Conservation (phyloP, 257 asterid genomes). For the Primulina eburnea region DNA sequence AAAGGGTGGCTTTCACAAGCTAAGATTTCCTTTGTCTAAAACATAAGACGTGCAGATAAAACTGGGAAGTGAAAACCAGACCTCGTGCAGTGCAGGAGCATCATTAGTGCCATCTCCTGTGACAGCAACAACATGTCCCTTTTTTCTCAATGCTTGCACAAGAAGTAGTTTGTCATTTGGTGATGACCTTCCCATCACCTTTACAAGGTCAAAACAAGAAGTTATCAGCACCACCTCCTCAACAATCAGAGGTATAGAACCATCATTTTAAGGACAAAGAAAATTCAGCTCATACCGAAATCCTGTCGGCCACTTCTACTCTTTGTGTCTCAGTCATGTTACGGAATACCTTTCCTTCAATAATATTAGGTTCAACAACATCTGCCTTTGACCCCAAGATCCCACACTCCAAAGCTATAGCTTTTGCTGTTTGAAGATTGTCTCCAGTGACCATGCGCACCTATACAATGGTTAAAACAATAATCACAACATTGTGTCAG, state of each 20-base stretch:
- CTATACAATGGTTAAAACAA: constrained; percentile 35
- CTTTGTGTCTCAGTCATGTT: constrained; percentile 54
- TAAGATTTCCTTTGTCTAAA: neutral
- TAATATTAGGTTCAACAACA: constrained; percentile 77
- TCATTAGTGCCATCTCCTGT: constrained; percentile 99
- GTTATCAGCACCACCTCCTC: constrained; percentile 12
- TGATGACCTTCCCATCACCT: constrained; percentile 99
- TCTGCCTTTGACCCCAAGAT: constrained; percentile 69
- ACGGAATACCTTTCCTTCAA: constrained; percentile 86
- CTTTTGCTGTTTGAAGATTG: constrained; percentile 83
- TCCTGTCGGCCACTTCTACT: constrained; percentile 68
- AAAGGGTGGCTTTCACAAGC: neutral
- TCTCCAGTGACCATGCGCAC: constrained; percentile 99
- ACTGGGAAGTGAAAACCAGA: constrained; percentile 27
- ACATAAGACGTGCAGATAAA: neutral
- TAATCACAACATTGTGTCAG: constrained; percentile 11
- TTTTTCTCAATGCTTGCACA: constrained; percentile 91
- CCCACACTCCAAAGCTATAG: constrained; percentile 97
- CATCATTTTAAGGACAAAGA: constrained; percentile 14
- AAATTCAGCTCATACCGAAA: constrained; percentile 62
- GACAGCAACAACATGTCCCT: constrained; percentile 92
- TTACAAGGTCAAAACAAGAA: constrained; percentile 20
- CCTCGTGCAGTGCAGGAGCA: constrained; percentile 99
- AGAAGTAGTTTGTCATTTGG: constrained; percentile 94
- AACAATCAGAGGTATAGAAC: constrained; percentile 2